Conservation (phyloP, 768 basidiomycete genomes). For the Auricularia heimuer region DNA sequence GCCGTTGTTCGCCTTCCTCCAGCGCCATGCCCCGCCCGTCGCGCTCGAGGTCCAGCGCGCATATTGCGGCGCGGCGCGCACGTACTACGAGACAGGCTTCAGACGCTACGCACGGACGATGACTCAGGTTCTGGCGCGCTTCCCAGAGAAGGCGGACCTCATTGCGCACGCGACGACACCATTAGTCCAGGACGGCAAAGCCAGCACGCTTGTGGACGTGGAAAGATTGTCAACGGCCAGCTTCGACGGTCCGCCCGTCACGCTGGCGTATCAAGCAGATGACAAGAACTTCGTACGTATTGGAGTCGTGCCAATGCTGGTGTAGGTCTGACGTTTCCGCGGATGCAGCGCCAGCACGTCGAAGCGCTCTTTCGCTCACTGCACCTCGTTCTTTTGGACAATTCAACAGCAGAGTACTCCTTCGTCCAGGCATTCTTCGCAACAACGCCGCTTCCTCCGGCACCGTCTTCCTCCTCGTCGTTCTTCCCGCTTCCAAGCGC, state of each 20-base stretch:
- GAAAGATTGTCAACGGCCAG: conserved; percentile 57
- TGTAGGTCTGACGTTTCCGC: conserved; percentile 9
- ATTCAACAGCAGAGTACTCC: conserved; percentile 83
- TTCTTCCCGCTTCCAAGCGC: conserved; percentile 15
- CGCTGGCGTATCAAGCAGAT: conserved; percentile 82
- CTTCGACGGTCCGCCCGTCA: conserved; percentile 71
- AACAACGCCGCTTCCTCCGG: conserved; percentile 20
- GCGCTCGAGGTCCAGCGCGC: conserved; percentile 83
- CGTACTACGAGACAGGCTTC: conserved; percentile 95
- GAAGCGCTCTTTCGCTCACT: conserved; percentile 83
- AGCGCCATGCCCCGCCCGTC: conserved; percentile 68
- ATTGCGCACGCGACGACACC: conserved; percentile 34
- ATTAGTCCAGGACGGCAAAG: conserved; percentile 27
- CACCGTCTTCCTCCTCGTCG: conserved; percentile 27
- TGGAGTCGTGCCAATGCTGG: not conserved
- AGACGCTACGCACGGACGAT: conserved; percentile 80
- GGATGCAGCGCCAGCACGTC: conserved; percentile 59
- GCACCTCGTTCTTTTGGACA: conserved; percentile 87
- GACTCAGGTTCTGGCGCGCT: conserved; percentile 60
- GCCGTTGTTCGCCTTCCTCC: conserved; percentile 74
- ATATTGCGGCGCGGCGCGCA: conserved; percentile 71
- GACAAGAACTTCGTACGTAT: conserved; percentile 74
- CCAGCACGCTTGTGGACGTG: conserved; percentile 29
- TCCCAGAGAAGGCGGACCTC: conserved; percentile 54
- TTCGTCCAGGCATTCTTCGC: conserved; percentile 83